Evolutionary conservation across 2,329 filamentous ascomycete genomes (phyloP).

Genomic region (Orbilia quercus): DNA sequence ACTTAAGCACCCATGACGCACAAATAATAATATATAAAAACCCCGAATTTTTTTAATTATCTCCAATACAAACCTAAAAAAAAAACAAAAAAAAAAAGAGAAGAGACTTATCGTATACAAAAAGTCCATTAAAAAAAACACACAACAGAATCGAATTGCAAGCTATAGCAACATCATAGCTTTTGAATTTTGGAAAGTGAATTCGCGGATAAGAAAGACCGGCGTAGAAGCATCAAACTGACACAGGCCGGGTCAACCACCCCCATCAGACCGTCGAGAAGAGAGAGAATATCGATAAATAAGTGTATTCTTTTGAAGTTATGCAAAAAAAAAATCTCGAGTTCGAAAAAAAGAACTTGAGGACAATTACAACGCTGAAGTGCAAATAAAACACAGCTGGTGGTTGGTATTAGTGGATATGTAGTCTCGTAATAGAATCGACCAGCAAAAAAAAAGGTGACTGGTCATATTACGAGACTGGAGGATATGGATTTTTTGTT

Average conservation of each 20-base stretch:
- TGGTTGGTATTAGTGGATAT: too few species aligned
- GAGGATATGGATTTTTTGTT: too few species aligned
- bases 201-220: too few species aligned
- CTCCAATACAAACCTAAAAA: slow-evolving; percentile 25
- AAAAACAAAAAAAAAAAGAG: slow-evolving; percentile 12
- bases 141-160: background rate
- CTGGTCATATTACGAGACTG: too few species aligned
- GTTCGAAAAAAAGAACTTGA: background rate
- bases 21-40: too few species aligned
- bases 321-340: background rate
- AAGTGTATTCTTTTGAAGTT: background rate
- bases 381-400: too few species aligned
- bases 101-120: slow-evolving; percentile 5
- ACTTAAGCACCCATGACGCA: too few species aligned
- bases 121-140: background rate
- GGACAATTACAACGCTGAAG: background rate
- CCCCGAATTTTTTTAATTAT: slow-evolving; percentile 31
- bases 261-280: too few species aligned
- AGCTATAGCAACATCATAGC: slow-evolving; percentile 15
- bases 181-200: background rate
- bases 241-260: too few species aligned
- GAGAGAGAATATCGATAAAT: too few species aligned
- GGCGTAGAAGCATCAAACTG: too few species aligned
- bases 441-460: too few species aligned
- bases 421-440: slow-evolving; percentile 12